These are phyloP conservation scores for Erysiphe pulchra DNA, from an alignment of 2,329 filamentous ascomycete genomes.

Conservation along the genomic window DNA sequence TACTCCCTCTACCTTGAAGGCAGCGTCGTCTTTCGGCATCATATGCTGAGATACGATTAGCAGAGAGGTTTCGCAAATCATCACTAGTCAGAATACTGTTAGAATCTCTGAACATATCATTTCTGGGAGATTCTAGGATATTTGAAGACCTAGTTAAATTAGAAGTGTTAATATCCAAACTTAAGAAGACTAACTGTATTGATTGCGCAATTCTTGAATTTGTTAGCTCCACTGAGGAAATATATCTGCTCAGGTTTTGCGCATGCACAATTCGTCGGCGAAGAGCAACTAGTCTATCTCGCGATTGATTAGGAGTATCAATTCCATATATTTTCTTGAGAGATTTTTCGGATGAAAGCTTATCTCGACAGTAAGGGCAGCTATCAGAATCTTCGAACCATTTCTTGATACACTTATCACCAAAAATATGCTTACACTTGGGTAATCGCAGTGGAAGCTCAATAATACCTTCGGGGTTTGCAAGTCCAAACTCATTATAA, in stretches of 20 bases:
- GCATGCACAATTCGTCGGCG: background rate
- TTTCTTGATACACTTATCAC: constrained; percentile 36
- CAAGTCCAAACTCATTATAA: constrained; percentile 33
- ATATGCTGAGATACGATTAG: constrained; percentile 2
- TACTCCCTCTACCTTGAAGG: constrained; percentile 6
- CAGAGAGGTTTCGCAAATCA: constrained; percentile 2
- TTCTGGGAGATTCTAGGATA: background rate
- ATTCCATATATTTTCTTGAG: constrained; percentile 3
- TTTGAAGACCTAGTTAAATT: background rate
- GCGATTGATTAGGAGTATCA: constrained; percentile 1
- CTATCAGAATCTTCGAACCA: constrained; percentile 37
- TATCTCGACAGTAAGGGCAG: constrained; percentile 38
- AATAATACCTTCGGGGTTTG: constrained; percentile 29
- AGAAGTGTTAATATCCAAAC: background rate
- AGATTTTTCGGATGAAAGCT: constrained; percentile 24
- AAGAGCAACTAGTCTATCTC: constrained; percentile 2
- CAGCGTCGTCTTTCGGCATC: constrained; percentile 8
- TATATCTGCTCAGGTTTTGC: background rate
- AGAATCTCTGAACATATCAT: background rate
- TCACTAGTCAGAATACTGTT: constrained; percentile 4
- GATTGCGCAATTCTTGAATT: background rate
- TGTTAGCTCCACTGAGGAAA: background rate
- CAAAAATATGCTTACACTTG: constrained; percentile 37
- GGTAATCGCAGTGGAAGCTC: constrained; percentile 32
- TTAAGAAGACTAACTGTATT: background rate